These are phyloP conservation scores for Stenogyne calaminthoides DNA, from an alignment of 305 asterid species.

Conservation along the genomic window DNA sequence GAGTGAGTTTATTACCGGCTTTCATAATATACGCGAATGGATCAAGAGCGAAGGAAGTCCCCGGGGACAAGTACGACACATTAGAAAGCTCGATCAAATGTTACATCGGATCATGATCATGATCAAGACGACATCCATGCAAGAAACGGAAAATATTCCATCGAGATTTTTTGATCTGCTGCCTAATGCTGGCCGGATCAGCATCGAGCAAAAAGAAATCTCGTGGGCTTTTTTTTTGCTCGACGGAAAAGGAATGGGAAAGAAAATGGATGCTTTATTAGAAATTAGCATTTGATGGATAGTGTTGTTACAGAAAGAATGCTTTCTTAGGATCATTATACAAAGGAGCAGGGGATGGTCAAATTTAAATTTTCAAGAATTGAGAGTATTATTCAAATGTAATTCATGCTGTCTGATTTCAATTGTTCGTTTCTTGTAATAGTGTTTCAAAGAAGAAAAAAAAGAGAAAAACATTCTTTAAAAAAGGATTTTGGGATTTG, in stretches of 20 bases:
- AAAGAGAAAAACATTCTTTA: not conserved
- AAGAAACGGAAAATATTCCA: not conserved
- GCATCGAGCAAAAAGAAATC: not conserved
- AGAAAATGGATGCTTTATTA: not conserved
- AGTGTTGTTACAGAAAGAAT: constrained; percentile 16
- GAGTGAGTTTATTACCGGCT: constrained; percentile 45
- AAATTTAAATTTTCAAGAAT: not conserved
- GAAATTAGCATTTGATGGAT: constrained; percentile 27
- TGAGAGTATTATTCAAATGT: not conserved
- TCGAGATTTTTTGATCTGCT: not conserved
- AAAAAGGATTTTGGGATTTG: constrained; percentile 18
- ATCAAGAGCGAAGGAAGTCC: constrained; percentile 45
- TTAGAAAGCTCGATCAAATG: constrained; percentile 54
- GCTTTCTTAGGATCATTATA: constrained; percentile 16
- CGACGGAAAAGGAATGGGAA: not conserved
- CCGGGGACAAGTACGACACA: constrained; percentile 40
- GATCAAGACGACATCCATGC: not conserved
- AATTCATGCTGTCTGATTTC: not conserved
- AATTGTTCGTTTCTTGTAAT: constrained; percentile 9
- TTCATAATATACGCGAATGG: constrained; percentile 55
- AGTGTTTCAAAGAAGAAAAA: not conserved
- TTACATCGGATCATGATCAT: constrained; percentile 32
- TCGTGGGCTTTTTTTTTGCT: not conserved
- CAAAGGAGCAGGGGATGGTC: constrained; percentile 4
- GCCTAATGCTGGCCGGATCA: constrained; percentile 18